Evolutionary conservation across 768 basidiomycete genomes (phyloP).

Genomic region (Mycena rebaudengoi): DNA sequence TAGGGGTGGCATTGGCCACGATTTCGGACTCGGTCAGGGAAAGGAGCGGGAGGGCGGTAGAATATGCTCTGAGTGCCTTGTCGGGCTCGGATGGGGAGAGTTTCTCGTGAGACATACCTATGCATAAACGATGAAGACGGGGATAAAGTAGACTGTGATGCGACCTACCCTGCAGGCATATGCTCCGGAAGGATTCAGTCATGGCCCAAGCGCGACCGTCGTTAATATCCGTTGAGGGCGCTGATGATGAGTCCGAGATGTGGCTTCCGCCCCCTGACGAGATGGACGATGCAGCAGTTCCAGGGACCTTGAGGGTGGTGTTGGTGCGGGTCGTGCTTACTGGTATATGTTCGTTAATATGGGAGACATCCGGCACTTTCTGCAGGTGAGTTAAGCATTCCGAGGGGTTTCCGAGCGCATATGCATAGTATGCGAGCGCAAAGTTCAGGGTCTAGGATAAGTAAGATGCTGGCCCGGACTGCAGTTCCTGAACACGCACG

Average conservation of each 20-base stretch:
- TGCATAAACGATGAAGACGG: not conserved
- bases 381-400: constrained; percentile 69
- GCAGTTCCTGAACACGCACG: constrained; percentile 50
- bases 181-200: constrained; percentile 76
- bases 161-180: constrained; percentile 78
- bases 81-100: constrained; percentile 56
- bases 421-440: constrained; percentile 81
- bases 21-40: constrained; percentile 57
- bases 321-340: constrained; percentile 52
- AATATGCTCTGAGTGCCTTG: constrained; percentile 66
- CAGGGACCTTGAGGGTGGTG: constrained; percentile 45
- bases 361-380: constrained; percentile 61
- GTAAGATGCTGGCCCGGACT: constrained; percentile 9
- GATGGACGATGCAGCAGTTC: constrained; percentile 46
- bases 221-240: constrained; percentile 62
- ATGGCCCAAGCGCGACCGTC: constrained; percentile 80
- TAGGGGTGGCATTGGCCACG: constrained; percentile 37
- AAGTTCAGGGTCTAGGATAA: constrained; percentile 67
- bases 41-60: constrained; percentile 63
- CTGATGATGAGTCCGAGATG: constrained; percentile 48
- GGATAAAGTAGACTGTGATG: not conserved
- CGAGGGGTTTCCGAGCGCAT: constrained; percentile 72
- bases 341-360: constrained; percentile 64
- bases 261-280: constrained; percentile 62
- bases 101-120: constrained; percentile 83